Conservation (phyloP, 1,139 yeast genomes). For the Torulaspora globosa region DNA sequence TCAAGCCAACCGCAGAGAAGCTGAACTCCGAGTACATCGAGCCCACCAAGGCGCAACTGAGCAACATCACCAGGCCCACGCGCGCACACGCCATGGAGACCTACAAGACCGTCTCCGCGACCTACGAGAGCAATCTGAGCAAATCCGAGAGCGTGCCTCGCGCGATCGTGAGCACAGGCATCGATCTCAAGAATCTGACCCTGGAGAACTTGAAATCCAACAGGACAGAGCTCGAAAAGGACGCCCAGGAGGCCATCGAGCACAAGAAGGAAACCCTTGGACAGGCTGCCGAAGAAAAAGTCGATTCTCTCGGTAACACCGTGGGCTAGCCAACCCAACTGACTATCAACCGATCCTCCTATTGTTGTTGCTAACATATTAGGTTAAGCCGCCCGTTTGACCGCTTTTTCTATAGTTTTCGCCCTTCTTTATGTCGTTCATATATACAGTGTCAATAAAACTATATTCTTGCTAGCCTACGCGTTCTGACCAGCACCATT, state of each 20-base stretch:
- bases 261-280: conserved; percentile 6
- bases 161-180: conserved; percentile 34
- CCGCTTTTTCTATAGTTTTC: not conserved
- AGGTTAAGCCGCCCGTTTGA: not conserved
- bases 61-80: conserved; percentile 20
- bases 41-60: conserved; percentile 26
- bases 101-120: conserved; percentile 31
- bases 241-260: conserved; percentile 6
- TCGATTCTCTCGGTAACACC: conserved; percentile 7
- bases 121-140: conserved; percentile 30
- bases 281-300: conserved; percentile 5
- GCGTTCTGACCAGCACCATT: not conserved
- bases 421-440: conserved; percentile 1
- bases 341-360: not conserved
- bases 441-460: conserved; percentile 1
- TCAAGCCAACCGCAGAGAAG: conserved; percentile 28
- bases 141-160: conserved; percentile 35
- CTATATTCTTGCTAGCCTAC: conserved; percentile 1
- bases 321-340: not conserved
- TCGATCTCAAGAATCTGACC: conserved; percentile 31
- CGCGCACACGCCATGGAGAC: conserved; percentile 30
- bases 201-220: conserved; percentile 28
- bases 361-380: not conserved
- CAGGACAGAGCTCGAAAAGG: conserved; percentile 12
- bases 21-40: conserved; percentile 22